These are phyloP conservation scores for Tetrapisispora fleetii DNA, from an alignment of 805 yeast genomes.

Conservation along the genomic window DNA sequence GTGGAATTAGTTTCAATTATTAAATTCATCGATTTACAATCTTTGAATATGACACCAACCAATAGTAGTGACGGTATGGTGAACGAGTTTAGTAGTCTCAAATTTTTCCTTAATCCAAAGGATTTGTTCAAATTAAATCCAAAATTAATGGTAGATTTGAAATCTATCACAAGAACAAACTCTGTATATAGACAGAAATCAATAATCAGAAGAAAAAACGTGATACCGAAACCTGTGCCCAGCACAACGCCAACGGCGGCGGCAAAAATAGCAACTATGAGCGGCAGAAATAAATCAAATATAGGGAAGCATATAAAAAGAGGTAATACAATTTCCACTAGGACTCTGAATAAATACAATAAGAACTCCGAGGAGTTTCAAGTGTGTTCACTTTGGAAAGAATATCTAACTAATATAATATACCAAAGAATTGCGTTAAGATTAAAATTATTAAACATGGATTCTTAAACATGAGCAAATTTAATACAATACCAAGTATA, in stretches of 20 bases:
- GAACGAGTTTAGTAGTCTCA: background rate
- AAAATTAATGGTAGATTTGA: constrained; percentile 6
- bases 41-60: constrained; percentile 2
- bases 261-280: background rate
- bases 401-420: constrained; percentile 27
- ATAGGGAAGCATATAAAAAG: background rate
- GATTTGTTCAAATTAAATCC: constrained; percentile 4
- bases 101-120: constrained; percentile 3
- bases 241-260: too few species aligned
- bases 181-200: background rate
- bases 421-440: constrained; percentile 28
- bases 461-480: background rate
- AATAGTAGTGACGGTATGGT: constrained; percentile 2
- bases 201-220: constrained; percentile 1
- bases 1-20: constrained; percentile 15
- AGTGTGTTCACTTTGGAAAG: constrained; percentile 22
- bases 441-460: constrained; percentile 7
- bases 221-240: constrained; percentile 1
- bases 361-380: background rate
- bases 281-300: background rate
- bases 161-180: constrained; percentile 1
- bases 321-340: constrained; percentile 1
- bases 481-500: too few species aligned
- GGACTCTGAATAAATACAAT: constrained; percentile 1
- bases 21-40: constrained; percentile 12